phyloP scores from a whole-genome alignment of 139 green algal genomes.

The Chlorella sorokiniana region DNA sequence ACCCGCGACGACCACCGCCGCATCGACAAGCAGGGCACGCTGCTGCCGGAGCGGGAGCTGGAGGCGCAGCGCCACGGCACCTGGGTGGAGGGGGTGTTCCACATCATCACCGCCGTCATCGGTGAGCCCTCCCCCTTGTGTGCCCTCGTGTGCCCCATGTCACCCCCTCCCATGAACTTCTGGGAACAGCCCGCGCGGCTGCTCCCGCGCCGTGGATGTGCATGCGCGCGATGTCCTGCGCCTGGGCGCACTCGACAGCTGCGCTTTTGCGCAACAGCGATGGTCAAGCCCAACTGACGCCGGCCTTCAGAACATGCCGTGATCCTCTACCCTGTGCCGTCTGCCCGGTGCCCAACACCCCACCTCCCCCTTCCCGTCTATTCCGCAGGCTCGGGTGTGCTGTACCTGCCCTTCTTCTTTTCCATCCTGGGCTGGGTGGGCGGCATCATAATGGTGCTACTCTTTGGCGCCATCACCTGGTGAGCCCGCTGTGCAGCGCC shows the following conservation, averaged over 20 bases:
- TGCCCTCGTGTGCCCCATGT: not conserved
- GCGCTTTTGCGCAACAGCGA: too few species aligned
- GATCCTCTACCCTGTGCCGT: not conserved
- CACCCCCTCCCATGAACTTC: not conserved
- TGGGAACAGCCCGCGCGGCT: not conserved
- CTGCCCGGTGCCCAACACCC: not conserved
- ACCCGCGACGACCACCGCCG: not conserved
- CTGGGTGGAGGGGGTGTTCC: not conserved
- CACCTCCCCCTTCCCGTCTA: not conserved
- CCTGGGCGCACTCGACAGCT: too few species aligned
- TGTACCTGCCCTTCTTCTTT: slow-evolving; percentile 28
- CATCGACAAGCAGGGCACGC: not conserved
- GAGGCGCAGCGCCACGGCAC: slow-evolving; percentile 14
- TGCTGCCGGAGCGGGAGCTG: not conserved
- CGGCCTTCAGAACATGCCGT: too few species aligned
- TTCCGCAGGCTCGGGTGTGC: slow-evolving; percentile 5
- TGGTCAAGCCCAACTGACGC: too few species aligned
- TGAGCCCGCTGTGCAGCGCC: not conserved
- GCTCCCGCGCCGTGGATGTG: too few species aligned
- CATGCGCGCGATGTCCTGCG: too few species aligned
- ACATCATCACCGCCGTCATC: slow-evolving; percentile 30
- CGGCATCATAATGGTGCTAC: slow-evolving; percentile 32
- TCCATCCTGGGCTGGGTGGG: slow-evolving; percentile 23
- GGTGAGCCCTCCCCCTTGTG: too few species aligned
- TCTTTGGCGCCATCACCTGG: slow-evolving; percentile 47